Evolutionary conservation across 306 rosid species (phyloP).

Genomic region (Neltuma alba): DNA sequence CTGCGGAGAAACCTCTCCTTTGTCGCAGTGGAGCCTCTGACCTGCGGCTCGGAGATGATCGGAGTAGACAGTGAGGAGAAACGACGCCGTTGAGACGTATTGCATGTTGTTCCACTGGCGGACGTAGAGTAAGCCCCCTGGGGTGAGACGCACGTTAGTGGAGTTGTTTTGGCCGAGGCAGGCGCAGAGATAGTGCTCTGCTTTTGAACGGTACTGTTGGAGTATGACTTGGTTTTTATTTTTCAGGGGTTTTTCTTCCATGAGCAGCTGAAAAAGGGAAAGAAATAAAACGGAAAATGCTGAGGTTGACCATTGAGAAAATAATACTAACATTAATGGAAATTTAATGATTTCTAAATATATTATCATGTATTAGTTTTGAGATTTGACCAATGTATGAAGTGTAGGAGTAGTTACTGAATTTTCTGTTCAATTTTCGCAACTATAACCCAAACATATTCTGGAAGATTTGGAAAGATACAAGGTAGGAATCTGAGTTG

Average conservation of each 20-base stretch:
- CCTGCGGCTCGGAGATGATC: slow-evolving; percentile 52
- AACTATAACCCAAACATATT: neutral
- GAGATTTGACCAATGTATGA: neutral
- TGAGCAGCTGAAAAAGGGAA: slow-evolving; percentile 47
- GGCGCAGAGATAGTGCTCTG: slow-evolving; percentile 63
- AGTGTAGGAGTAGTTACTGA: neutral
- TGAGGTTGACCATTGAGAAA: neutral
- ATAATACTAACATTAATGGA: neutral
- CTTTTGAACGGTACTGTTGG: slow-evolving; percentile 63
- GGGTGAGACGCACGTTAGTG: slow-evolving; percentile 70
- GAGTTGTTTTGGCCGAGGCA: slow-evolving; percentile 61
- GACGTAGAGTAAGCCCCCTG: slow-evolving; percentile 71
- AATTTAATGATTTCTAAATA: neutral
- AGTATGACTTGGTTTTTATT: slow-evolving; percentile 41
- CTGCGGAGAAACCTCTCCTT: slow-evolving; percentile 37
- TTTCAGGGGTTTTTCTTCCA: slow-evolving; percentile 59
- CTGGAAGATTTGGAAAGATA: neutral
- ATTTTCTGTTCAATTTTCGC: neutral
- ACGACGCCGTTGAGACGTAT: slow-evolving; percentile 66
- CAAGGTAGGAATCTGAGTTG: neutral
- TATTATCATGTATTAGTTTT: neutral
- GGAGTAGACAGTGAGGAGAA: slow-evolving; percentile 65
- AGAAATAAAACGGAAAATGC: neutral
- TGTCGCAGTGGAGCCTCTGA: slow-evolving; percentile 54
- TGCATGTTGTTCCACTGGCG: slow-evolving; percentile 94